Percentiles rank a stretch among this genome's conserved stretches.
Evolutionary conservation across 1,139 yeast genomes (phyloP).

Genomic region (Candida labiduridarum): DNA sequence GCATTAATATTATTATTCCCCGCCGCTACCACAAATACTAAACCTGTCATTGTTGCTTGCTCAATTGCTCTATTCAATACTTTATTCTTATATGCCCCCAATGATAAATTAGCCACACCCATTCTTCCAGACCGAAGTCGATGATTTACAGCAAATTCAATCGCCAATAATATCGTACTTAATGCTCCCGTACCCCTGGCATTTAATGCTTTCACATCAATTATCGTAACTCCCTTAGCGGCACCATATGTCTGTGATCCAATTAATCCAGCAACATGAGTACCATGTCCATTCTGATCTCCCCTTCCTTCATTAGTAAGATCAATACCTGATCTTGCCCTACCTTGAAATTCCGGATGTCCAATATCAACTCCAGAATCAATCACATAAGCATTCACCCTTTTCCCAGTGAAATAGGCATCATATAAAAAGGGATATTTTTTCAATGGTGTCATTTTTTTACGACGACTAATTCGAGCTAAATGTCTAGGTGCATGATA

Average conservation of each 20-base stretch:
- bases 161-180: constrained; percentile 66
- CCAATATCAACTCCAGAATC: constrained; percentile 70
- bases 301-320: constrained; percentile 62
- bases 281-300: constrained; percentile 74
- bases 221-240: constrained; percentile 63
- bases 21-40: constrained; percentile 81
- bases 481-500: constrained; percentile 69
- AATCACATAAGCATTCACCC: constrained; percentile 72
- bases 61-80: constrained; percentile 72
- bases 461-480: constrained; percentile 59
- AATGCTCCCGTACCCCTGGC: constrained; percentile 63
- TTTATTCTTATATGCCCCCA: constrained; percentile 69
- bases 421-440: constrained; percentile 30
- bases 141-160: constrained; percentile 72
- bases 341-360: constrained; percentile 67
- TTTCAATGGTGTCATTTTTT: constrained; percentile 25
- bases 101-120: constrained; percentile 75
- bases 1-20: constrained; percentile 82
- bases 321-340: constrained; percentile 60
- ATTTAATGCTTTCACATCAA: constrained; percentile 76
- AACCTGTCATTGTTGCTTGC: constrained; percentile 69
- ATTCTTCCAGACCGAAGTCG: constrained; percentile 38
- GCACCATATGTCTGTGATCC: constrained; percentile 81
- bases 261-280: constrained; percentile 87
- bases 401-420: constrained; percentile 27